phyloP scores from a whole-genome alignment of 257 asterid species.

The Solanum boliviense region DNA sequence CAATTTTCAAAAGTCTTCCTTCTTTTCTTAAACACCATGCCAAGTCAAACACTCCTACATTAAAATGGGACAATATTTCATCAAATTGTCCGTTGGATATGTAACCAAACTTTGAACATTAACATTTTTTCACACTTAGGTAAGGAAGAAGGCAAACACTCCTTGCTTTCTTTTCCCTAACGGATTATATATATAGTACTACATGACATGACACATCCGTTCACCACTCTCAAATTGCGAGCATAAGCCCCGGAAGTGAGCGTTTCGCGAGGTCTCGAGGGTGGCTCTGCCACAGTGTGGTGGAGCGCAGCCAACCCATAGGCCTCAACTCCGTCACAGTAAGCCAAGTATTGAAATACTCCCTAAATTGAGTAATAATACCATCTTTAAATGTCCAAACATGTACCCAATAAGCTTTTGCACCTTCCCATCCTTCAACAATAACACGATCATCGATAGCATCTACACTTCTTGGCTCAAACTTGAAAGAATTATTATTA shows the following conservation, averaged over 20 bases:
- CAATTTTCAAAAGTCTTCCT: neutral
- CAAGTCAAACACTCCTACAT: neutral
- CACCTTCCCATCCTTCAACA: slow-evolving; percentile 92
- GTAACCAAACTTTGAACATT: neutral
- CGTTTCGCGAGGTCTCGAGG: slow-evolving; percentile 56
- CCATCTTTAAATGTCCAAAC: slow-evolving; percentile 78
- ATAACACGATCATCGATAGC: slow-evolving; percentile 53
- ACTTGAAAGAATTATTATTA: slow-evolving; percentile 27
- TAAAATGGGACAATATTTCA: neutral
- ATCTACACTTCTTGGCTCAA: slow-evolving; percentile 58
- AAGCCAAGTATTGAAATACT: slow-evolving; percentile 88
- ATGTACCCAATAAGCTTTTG: slow-evolving; percentile 77
- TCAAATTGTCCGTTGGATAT: neutral
- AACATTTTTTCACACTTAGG: neutral
- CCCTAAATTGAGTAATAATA: slow-evolving; percentile 64
- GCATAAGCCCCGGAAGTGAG: slow-evolving; percentile 71
- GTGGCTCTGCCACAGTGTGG: slow-evolving; percentile 93
- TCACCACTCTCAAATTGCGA: slow-evolving; percentile 35
- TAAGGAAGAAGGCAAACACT: neutral
- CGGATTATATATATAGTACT: no score
- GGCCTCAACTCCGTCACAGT: slow-evolving; percentile 63
- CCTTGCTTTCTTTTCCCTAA: neutral
- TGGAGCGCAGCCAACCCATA: slow-evolving; percentile 9
- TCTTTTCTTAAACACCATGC: no score
- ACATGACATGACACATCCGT: neutral